Evolutionary conservation across 257 asterid species (phyloP).

Genomic region (Solanum appendiculatum): DNA sequence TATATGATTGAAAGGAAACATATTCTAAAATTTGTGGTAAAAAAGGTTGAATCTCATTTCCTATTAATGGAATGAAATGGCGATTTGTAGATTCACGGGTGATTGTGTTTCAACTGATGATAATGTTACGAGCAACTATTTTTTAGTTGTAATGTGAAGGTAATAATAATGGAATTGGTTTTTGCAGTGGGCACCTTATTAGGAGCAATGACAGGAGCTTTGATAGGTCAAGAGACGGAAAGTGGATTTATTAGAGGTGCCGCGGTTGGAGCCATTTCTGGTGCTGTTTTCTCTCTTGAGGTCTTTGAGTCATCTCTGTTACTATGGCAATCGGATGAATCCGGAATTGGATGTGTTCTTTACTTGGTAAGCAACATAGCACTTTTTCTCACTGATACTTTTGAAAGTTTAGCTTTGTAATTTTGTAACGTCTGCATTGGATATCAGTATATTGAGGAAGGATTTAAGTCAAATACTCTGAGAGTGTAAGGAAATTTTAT

Average conservation of each 20-base stretch:
- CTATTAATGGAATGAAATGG: background rate
- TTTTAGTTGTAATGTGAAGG: background rate
- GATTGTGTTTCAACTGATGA: background rate
- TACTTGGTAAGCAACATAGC: conserved; percentile 13
- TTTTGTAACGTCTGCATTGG: background rate
- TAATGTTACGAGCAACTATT: background rate
- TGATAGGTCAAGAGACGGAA: conserved; percentile 18
- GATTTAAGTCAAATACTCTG: background rate
- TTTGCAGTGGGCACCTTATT: conserved; percentile 20
- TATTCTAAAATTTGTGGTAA: background rate
- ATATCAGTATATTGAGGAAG: background rate
- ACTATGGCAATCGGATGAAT: conserved; percentile 14
- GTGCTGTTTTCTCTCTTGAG: conserved; percentile 21
- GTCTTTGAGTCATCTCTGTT: conserved; percentile 17
- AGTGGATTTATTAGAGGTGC: conserved; percentile 23
- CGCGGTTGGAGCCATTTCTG: conserved; percentile 17
- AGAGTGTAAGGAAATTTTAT: background rate
- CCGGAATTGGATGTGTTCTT: conserved; percentile 13
- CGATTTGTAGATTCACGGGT: background rate
- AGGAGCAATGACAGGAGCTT: conserved; percentile 25
- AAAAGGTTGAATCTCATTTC: background rate
- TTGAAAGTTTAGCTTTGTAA: background rate
- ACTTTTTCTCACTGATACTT: background rate
- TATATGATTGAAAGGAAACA: background rate
- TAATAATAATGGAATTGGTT: background rate